These are phyloP conservation scores for Aspergillus spinulosporus DNA, from an alignment of 2,329 filamentous ascomycete genomes.

Conservation along the genomic window DNA sequence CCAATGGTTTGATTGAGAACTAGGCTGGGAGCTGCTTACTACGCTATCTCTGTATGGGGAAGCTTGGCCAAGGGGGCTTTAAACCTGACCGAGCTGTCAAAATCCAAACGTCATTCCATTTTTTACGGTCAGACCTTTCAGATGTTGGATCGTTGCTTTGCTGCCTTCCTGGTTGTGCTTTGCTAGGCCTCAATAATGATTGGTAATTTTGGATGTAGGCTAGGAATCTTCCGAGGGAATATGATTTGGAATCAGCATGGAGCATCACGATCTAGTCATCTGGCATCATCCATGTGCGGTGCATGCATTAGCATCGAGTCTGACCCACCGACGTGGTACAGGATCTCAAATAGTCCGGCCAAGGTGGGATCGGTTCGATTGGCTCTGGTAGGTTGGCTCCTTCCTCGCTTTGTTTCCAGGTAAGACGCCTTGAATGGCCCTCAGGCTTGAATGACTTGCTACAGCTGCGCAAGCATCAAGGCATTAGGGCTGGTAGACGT, in stretches of 20 bases:
- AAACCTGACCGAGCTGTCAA: background rate
- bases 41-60: background rate
- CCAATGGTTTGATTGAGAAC: background rate
- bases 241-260: background rate
- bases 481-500: background rate
- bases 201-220: background rate
- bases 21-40: background rate
- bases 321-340: background rate
- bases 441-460: background rate
- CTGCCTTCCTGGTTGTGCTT: background rate
- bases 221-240: background rate
- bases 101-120: too few relatives aligned
- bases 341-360: background rate
- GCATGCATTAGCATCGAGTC: background rate
- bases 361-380: background rate
- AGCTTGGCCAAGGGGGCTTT: background rate
- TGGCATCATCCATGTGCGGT: constrained; percentile 1
- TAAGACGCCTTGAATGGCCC: background rate
- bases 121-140: background rate
- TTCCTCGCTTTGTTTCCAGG: background rate
- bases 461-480: too few relatives aligned
- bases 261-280: background rate
- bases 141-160: background rate
- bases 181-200: background rate
- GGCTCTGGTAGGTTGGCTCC: background rate